Percentiles rank a stretch among this genome's conserved stretches.
phyloP scores from a whole-genome alignment of 768 basidiomycete genomes.

The Kwoniella europaea region DNA sequence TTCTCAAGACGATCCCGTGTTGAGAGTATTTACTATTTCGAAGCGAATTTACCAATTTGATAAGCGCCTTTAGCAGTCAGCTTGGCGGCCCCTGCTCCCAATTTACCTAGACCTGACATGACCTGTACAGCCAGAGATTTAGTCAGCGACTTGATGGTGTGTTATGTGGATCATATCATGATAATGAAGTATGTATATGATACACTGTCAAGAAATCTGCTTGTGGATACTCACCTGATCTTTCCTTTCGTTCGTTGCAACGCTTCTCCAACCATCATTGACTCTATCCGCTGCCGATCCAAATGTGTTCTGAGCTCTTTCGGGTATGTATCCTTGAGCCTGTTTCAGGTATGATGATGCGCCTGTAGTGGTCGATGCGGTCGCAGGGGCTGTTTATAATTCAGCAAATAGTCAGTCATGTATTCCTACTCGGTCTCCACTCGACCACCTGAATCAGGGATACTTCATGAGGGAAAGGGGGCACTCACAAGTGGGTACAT shows the following conservation, averaged over 20 bases:
- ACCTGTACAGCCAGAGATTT: conserved; percentile 7
- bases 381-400: neutral
- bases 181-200: too few species aligned
- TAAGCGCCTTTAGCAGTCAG: conserved; percentile 29
- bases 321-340: conserved; percentile 28
- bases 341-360: conserved; percentile 6
- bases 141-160: too few species aligned
- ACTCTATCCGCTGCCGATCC: conserved; percentile 23
- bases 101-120: conserved; percentile 23
- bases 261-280: conserved; percentile 23
- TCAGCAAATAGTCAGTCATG: too few species aligned
- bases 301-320: conserved; percentile 23
- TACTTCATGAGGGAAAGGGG: too few species aligned
- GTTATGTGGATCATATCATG: neutral
- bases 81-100: conserved; percentile 32
- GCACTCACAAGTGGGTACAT: conserved; percentile 18
- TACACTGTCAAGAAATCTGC: too few species aligned
- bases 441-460: too few species aligned
- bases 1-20: neutral
- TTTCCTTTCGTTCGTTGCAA: conserved; percentile 28
- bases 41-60: conserved; percentile 33
- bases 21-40: conserved; percentile 13
- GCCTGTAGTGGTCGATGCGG: conserved; percentile 2
- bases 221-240: conserved; percentile 18
- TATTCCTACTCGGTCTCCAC: too few species aligned